Base-by-base conservation (phyloP, 2,329 filamentous ascomycete species). In the Cytospora mali region DNA sequence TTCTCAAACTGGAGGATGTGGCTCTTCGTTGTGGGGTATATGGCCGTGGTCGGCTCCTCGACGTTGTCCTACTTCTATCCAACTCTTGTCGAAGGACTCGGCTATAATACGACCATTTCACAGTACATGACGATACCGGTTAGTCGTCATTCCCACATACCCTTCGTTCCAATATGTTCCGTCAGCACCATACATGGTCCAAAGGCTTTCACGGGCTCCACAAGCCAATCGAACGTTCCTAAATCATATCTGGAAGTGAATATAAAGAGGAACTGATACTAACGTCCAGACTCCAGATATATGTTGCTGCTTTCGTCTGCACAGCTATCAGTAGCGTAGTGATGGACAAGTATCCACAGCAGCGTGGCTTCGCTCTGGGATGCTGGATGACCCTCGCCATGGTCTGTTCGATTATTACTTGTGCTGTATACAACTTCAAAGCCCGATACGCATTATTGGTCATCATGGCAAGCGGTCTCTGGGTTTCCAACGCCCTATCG, bases 21-120 rank as follows among this genome's bases (percentile, higher is more conserved):
- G 76, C 56, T 74, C 0, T 77, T 79, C 16, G 71, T 76, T 1
- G 66, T 77, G 6, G 75, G 75, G 10, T 80, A 80, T 64, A 79
- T 79, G 73, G 74, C 74, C 23, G 75, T 78, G 25, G 75, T 77
- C 28, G 75, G 76, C 31, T 75, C 76, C 1, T 69, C 77, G 1
- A 83, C 82, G 0, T 74, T 84, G 16, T 79, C 77, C 3, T 84
- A 84, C 73, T 84, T 84, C 69, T 84, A 83, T 66, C 81, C 81
- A 0, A 82, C 80, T 0, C 74, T 84, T 9, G 80, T 84, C 52
- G 71, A 77, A n/a, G 79, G 78, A 2, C 76, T 85, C 0, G 81
- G 81, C 23, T 84, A 82, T 66, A 76, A 71, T 2, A 71, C 73
- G 5, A 71, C 75, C 21, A 75, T 75, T 50, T 79, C 80, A 0